Percentiles rank a stretch among this genome's conserved stretches.
Evolutionary conservation across 1,284 basidiomycete species (phyloP).

Genomic region (Taiwanofungus camphoratus): DNA sequence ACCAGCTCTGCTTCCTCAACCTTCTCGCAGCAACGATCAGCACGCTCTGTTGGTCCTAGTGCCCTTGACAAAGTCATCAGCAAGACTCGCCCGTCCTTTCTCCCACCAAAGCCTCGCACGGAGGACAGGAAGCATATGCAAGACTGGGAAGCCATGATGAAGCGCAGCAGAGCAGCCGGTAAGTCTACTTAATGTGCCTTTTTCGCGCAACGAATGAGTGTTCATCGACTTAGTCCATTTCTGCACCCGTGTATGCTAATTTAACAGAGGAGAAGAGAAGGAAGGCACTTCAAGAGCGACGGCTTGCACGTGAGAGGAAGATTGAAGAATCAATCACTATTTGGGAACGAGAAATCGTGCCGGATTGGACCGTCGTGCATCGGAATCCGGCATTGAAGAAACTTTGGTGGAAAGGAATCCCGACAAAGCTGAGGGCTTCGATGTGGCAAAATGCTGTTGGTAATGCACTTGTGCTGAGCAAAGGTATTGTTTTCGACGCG

Average conservation of each 20-base stretch:
- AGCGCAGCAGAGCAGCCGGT: conserved; percentile 68
- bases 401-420: conserved; percentile 93
- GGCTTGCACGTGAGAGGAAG: conserved; percentile 57
- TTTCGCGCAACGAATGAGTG: conserved; percentile 19
- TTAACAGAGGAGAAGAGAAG: conserved; percentile 63
- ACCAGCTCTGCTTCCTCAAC: conserved; percentile 16
- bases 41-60: conserved; percentile 58
- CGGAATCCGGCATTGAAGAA: conserved; percentile 60
- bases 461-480: conserved; percentile 82
- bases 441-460: conserved; percentile 90
- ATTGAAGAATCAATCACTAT: conserved; percentile 64
- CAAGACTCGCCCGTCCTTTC: conserved; percentile 72
- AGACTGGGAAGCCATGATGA: conserved; percentile 94
- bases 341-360: conserved; percentile 79
- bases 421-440: conserved; percentile 75
- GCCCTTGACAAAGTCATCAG: conserved; percentile 70
- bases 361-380: conserved; percentile 77
- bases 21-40: conserved; percentile 32
- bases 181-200: conserved; percentile 23
- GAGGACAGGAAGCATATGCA: conserved; percentile 85
- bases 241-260: conserved; percentile 3
- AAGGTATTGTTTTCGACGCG: conserved; percentile 58
- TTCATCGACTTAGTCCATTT: conserved; percentile 25
- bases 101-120: conserved; percentile 77
- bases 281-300: conserved; percentile 58